Evolutionary conservation across 331 rosid species (phyloP).

Genomic region (Erythrophleum ivorense): DNA sequence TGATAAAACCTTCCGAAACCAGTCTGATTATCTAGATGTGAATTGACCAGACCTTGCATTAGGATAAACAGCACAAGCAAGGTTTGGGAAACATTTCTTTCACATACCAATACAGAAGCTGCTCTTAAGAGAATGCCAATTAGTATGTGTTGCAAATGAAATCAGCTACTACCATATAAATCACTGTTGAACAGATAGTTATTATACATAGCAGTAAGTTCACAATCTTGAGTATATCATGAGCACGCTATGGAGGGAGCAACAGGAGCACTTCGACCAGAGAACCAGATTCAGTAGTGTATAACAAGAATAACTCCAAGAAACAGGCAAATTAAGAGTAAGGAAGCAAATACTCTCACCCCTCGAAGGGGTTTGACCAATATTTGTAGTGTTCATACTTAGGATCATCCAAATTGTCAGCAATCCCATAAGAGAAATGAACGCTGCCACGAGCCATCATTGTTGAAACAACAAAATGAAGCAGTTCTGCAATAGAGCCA

Average conservation of each 20-base stretch:
- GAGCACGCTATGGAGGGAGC: conserved; percentile 1
- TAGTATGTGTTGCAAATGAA: conserved; percentile 3
- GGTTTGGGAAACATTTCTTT: neutral
- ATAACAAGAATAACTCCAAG: conserved; percentile 14
- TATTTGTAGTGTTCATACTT: conserved; percentile 79
- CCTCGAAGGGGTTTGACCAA: conserved; percentile 97
- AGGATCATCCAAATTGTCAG: conserved; percentile 85
- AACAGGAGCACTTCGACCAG: conserved; percentile 9
- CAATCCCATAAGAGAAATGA: conserved; percentile 90
- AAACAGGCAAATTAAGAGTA: conserved; percentile 23
- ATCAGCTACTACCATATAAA: conserved; percentile 19
- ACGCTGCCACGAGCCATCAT: conserved; percentile 89
- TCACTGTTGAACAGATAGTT: conserved; percentile 14
- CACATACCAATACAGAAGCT: neutral
- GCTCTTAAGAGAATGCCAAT: neutral
- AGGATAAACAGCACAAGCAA: neutral
- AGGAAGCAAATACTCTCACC: conserved; percentile 52
- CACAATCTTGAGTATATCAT: neutral
- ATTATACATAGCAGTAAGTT: neutral
- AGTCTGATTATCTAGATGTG: neutral
- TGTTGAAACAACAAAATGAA: conserved; percentile 86
- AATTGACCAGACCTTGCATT: neutral
- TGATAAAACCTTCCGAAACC: neutral
- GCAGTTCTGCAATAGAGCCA: conserved; percentile 65
- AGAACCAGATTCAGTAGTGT: conserved; percentile 27